A percentile compares a stretch with the other conserved stretches of the same genome.
Conservation (phyloP, 2,329 filamentous ascomycete genomes). For the Apiospora sp. region DNA sequence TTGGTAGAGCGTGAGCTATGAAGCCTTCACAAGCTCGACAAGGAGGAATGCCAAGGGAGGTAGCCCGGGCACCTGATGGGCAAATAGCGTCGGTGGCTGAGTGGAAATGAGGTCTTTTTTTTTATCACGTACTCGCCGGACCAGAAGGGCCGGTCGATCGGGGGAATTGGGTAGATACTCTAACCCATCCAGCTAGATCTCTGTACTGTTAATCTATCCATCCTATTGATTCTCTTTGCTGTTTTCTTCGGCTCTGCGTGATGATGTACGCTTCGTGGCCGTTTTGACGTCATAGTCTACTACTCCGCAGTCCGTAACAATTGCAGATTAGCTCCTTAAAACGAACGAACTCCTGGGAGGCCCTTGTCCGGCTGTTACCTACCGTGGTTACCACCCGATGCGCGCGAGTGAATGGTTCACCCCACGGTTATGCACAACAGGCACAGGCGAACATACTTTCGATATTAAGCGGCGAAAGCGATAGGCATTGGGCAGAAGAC, state of each 20-base stretch:
- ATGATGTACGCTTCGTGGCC: neutral
- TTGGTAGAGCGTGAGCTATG: neutral
- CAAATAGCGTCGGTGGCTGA: conserved; percentile 13
- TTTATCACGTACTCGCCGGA: neutral
- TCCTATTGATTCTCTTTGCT: neutral
- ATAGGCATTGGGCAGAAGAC: neutral
- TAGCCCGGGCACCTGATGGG: neutral
- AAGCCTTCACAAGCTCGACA: neutral
- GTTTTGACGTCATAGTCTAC: neutral
- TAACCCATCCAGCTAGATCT: neutral
- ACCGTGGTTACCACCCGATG: neutral
- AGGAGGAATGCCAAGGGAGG: neutral
- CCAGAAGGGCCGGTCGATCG: neutral
- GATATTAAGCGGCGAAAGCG: conserved; percentile 1
- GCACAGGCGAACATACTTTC: too few relatives aligned
- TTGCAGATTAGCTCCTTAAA: neutral
- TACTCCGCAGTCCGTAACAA: neutral
- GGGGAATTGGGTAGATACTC: neutral
- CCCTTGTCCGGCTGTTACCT: neutral
- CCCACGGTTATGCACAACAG: neutral
- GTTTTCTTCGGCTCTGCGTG: neutral
- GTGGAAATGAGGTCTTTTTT: neutral
- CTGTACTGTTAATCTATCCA: too few relatives aligned
- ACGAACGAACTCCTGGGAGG: neutral
- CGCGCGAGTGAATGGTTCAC: neutral